These are phyloP conservation scores for Colletotrichum sojae DNA, from an alignment of 2,329 filamentous ascomycete species.

Conservation along the genomic window DNA sequence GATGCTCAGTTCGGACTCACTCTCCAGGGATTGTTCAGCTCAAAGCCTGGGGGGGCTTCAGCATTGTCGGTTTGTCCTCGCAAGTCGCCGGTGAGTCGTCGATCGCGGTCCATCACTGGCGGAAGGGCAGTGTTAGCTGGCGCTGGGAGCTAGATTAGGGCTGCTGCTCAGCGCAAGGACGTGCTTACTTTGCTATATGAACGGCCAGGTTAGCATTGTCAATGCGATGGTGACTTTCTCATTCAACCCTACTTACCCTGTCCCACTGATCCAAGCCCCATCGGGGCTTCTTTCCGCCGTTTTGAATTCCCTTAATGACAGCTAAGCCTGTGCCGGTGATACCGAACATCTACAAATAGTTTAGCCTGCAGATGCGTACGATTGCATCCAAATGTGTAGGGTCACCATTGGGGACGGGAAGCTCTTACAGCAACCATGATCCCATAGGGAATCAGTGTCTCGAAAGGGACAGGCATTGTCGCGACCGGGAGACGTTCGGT, in stretches of 20 bases:
- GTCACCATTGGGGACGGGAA: constrained; percentile 45
- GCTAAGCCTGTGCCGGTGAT: constrained; percentile 71
- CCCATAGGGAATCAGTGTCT: constrained; percentile 74
- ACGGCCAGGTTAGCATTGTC: constrained; percentile 49
- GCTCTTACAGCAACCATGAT: constrained; percentile 71
- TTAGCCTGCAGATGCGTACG: constrained; percentile 43
- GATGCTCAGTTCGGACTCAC: constrained; percentile 56
- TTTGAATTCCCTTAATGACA: constrained; percentile 69
- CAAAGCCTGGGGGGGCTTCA: constrained; percentile 71
- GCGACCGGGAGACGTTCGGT: too few species aligned
- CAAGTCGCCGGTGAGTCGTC: constrained; percentile 70
- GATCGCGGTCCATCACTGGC: constrained; percentile 76
- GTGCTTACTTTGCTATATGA: constrained; percentile 67
- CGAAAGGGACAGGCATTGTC: constrained; percentile 74
- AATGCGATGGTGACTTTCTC: not conserved
- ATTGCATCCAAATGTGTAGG: not conserved
- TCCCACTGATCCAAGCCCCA: constrained; percentile 76
- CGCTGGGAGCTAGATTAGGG: too few species aligned
- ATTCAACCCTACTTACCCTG: constrained; percentile 59
- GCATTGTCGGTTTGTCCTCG: constrained; percentile 71
- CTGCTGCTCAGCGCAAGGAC: not conserved
- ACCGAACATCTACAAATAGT: constrained; percentile 71
- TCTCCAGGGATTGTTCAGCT: constrained; percentile 75
- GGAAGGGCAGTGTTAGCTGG: constrained; percentile 28
- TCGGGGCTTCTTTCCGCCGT: constrained; percentile 73